Conservation (phyloP, 352 stramenopile genomes). For the Phytophthora aleatoria region DNA sequence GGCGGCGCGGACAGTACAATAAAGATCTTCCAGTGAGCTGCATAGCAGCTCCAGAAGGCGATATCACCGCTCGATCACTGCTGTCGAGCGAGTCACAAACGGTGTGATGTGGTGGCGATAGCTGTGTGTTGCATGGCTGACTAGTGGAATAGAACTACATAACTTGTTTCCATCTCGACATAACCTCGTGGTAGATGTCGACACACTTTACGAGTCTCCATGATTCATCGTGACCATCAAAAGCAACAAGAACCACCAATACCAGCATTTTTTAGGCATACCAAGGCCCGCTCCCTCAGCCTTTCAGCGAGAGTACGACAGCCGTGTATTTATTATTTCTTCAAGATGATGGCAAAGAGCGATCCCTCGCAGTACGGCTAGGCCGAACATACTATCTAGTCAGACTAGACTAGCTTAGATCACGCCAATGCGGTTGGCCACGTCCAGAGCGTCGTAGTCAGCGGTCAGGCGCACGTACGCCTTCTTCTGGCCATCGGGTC, state of each 20-base stretch:
- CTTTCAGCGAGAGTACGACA: slow-evolving; percentile 33
- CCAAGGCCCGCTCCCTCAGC: slow-evolving; percentile 32
- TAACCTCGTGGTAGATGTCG: slow-evolving; percentile 29
- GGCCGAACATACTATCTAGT: slow-evolving; percentile 23
- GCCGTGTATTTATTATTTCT: slow-evolving; percentile 41
- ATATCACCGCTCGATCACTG: slow-evolving; percentile 15
- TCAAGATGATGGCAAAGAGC: slow-evolving; percentile 71
- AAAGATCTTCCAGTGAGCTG: slow-evolving; percentile 87
- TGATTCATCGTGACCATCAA: background rate
- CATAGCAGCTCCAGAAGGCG: slow-evolving; percentile 17
- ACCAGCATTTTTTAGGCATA: slow-evolving; percentile 17
- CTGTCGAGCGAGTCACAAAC: slow-evolving; percentile 16
- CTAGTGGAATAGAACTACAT: slow-evolving; percentile 42
- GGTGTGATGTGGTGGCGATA: slow-evolving; percentile 28
- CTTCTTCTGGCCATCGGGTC: slow-evolving; percentile 99
- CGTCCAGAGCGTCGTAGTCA: slow-evolving; percentile 99
- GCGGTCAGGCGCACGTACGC: slow-evolving; percentile 98
- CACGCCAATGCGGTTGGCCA: slow-evolving; percentile 99
- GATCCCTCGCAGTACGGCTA: slow-evolving; percentile 33
- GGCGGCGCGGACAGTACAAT: slow-evolving; percentile 82
- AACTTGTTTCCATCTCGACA: slow-evolving; percentile 13
- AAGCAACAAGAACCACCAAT: background rate
- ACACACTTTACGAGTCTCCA: slow-evolving; percentile 7
- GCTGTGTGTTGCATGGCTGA: slow-evolving; percentile 17
- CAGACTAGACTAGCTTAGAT: slow-evolving; percentile 92